A percentile compares a stretch with the other conserved stretches of the same genome.
These are phyloP conservation scores for Galerina sulciceps DNA, from an alignment of 768 basidiomycete species.

Conservation along the genomic window DNA sequence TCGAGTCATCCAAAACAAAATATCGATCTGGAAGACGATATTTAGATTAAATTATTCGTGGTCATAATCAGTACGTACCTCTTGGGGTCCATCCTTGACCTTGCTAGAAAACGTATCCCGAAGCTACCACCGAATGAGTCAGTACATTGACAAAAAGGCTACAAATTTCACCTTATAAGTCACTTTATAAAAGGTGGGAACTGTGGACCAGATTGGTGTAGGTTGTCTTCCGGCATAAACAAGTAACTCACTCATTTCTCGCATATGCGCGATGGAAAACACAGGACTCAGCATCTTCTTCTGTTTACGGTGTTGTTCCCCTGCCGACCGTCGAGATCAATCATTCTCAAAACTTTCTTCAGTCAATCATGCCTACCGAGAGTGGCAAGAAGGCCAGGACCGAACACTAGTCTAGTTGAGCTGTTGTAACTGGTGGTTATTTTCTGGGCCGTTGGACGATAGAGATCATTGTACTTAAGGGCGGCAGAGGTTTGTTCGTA, in stretches of 20 bases:
- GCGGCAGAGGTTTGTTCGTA: conserved; percentile 32
- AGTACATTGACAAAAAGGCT: not conserved
- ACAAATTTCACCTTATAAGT: conserved; percentile 25
- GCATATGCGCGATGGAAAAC: conserved; percentile 44
- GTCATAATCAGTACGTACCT: conserved; percentile 23
- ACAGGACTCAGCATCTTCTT: conserved; percentile 50
- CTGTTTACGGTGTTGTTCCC: conserved; percentile 46
- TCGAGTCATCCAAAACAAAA: conserved; percentile 40
- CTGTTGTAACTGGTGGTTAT: not conserved
- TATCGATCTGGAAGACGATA: conserved; percentile 30
- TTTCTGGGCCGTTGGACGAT: not conserved
- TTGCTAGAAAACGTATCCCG: conserved; percentile 23
- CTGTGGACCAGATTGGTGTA: conserved; percentile 14
- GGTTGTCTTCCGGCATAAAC: not conserved
- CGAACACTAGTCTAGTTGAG: conserved; percentile 24
- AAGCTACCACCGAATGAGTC: conserved; percentile 24
- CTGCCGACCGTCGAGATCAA: conserved; percentile 18
- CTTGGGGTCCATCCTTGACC: conserved; percentile 32
- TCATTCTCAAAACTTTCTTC: not conserved
- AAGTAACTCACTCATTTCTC: conserved; percentile 34
- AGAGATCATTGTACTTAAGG: conserved; percentile 18
- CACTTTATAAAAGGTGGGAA: conserved; percentile 37
- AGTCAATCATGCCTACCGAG: conserved; percentile 19
- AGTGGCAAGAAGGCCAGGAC: conserved; percentile 31
- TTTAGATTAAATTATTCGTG: conserved; percentile 23